Conservation (phyloP, 306 rosid genomes). For the Acmispon strigosus region DNA sequence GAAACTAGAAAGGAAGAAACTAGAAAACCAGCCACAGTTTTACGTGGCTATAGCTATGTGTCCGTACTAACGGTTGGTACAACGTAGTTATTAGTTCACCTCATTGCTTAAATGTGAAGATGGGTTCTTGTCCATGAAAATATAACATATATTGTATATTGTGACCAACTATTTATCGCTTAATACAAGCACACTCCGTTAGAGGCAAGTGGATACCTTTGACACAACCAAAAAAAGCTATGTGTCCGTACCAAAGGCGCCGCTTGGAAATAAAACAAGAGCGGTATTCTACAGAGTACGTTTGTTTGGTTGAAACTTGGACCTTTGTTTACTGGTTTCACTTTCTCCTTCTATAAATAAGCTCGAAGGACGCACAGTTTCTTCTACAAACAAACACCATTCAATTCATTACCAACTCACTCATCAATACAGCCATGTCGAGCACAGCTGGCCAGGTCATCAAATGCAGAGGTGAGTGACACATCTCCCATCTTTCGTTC, state of each 20-base stretch:
- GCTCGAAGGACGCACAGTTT: background rate
- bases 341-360: background rate
- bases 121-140: no score
- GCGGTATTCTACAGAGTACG: background rate
- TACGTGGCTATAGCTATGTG: background rate
- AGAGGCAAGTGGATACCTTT: no score
- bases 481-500: background rate
- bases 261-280: background rate
- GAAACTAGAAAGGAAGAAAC: no score
- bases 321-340: background rate
- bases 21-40: background rate
- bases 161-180: no score
- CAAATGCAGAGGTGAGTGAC: conserved; percentile 49
- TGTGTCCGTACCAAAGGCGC: conserved; percentile 12
- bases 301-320: background rate
- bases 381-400: background rate
- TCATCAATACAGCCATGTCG: conserved; percentile 24
- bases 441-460: conserved; percentile 48
- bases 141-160: no score
- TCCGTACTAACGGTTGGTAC: no score
- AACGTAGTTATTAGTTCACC: no score
- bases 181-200: no score
- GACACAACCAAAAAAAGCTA: no score
- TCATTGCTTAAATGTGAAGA: no score
- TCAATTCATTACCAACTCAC: no score